Evolutionary conservation across 345 rosid genomes (phyloP), one percentile per base, ranked within the genome.

Genomic region (Jatropha curcas): DNA sequence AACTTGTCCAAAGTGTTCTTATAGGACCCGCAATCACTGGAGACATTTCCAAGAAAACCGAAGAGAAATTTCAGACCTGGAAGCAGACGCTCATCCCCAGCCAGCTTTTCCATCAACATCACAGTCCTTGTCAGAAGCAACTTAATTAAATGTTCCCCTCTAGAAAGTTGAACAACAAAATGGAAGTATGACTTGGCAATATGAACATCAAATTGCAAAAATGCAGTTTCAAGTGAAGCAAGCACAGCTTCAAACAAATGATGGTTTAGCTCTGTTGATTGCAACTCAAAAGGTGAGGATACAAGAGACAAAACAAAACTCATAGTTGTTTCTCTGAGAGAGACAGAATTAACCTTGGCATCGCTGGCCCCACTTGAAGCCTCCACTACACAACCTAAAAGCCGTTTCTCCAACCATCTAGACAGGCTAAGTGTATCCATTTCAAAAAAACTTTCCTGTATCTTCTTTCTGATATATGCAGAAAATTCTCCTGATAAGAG

Each of bases 191-290:
- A 82, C 84, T 82, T 88, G 30, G 96, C 92, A 71, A 88, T 70
- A 65, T 84, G 88, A 80, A 88, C 80, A 82, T 95, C 99, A 76
- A 82, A 92, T 34, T 71, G 87, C 84, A 88, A 78, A 86, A 95
- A 95, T 67, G 98, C 96, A 35, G 83, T 72, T 79, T 91, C 92
- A 41, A 95, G 97, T 50, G 85, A 92, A 62, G 81, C 65, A 68
- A 95, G 84, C 77, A 88, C 78, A 76, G 96, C 96, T 88, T 92
- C 94, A 71, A 95, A 90, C 80, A 95, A 80, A 90, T 85, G 96
- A 82, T 80, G 69, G 51, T 87, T 88, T 60, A 92, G 83, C 51
- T 88, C 89, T 67, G 70, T 70, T 5, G 80, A 73, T 67, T 74
- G 84, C 55, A 71, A 61, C 66, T 86, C 95, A 43, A 84, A 74